Evolutionary conservation across 1,284 basidiomycete genomes (phyloP).

Genomic region (Heterobasidion parviporum): DNA sequence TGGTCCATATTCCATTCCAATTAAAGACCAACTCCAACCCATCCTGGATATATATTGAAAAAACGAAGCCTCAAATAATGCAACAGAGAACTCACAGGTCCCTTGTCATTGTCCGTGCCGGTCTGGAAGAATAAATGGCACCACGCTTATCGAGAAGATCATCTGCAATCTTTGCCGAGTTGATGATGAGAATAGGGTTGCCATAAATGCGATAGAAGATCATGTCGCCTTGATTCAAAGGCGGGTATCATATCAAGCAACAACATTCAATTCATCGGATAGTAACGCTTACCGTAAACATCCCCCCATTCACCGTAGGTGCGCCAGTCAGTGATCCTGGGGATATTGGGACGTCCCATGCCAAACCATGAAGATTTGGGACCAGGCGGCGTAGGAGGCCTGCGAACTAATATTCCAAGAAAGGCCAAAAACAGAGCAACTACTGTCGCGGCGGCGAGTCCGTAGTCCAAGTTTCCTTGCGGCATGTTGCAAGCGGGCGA

Average conservation of each 20-base stretch:
- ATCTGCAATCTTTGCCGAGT: slow-evolving; percentile 29
- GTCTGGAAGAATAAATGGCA: slow-evolving; percentile 29
- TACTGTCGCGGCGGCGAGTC: background rate
- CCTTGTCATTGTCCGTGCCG: slow-evolving; percentile 33
- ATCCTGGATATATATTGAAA: background rate
- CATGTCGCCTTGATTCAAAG: background rate
- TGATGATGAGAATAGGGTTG: slow-evolving; percentile 36
- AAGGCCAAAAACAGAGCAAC: background rate
- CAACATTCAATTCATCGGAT: background rate
- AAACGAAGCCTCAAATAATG: background rate
- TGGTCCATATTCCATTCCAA: background rate
- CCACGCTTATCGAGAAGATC: slow-evolving; percentile 34
- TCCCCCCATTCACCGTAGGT: background rate
- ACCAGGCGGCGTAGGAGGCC: background rate
- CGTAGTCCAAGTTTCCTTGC: background rate
- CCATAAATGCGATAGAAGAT: background rate
- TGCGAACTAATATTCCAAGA: background rate
- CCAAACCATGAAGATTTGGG: background rate
- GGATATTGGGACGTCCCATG: background rate
- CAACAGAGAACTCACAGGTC: slow-evolving; percentile 26
- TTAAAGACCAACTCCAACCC: background rate
- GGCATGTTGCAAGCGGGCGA: no score
- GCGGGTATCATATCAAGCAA: background rate
- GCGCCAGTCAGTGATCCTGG: background rate
- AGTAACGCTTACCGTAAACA: background rate